Evolutionary conservation across 352 stramenopile genomes (phyloP).

Genomic region (Phytophthora capsici): DNA sequence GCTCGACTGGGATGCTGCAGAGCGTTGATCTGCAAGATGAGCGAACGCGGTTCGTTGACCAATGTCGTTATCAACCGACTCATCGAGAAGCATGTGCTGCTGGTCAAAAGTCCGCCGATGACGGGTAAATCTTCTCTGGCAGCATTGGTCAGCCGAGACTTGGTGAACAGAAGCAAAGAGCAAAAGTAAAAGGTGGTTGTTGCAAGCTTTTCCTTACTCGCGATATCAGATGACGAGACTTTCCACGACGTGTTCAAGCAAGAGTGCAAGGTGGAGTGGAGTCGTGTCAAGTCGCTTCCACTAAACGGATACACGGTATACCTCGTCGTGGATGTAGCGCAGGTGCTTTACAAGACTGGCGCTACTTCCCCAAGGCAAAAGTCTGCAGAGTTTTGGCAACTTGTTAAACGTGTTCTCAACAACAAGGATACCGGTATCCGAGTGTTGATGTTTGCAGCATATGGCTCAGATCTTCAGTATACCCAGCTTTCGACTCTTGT

Average conservation of each 20-base stretch:
- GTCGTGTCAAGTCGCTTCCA: neutral
- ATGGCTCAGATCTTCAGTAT: neutral
- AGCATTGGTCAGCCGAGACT: neutral
- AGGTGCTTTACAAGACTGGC: neutral
- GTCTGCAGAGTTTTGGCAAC: neutral
- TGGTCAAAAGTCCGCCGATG: neutral
- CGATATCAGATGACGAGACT: neutral
- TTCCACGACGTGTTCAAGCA: neutral
- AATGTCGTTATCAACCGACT: neutral
- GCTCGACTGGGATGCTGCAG: too few relatives aligned
- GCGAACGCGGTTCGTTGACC: too few relatives aligned
- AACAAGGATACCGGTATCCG: neutral
- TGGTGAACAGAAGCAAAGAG: neutral
- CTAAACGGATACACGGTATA: too few relatives aligned
- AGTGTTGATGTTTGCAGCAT: neutral
- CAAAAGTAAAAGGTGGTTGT: neutral
- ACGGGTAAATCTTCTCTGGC: neutral
- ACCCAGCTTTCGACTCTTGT: neutral
- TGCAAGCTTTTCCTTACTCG: neutral
- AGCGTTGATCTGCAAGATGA: too few relatives aligned
- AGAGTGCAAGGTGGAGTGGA: neutral
- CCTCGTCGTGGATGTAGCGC: neutral
- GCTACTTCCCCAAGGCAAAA: neutral
- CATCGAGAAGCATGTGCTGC: neutral
- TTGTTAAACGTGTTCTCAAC: neutral